Evolutionary conservation across 2,329 filamentous ascomycete species (phyloP).

Genomic region (Calonectria ilicicola): DNA sequence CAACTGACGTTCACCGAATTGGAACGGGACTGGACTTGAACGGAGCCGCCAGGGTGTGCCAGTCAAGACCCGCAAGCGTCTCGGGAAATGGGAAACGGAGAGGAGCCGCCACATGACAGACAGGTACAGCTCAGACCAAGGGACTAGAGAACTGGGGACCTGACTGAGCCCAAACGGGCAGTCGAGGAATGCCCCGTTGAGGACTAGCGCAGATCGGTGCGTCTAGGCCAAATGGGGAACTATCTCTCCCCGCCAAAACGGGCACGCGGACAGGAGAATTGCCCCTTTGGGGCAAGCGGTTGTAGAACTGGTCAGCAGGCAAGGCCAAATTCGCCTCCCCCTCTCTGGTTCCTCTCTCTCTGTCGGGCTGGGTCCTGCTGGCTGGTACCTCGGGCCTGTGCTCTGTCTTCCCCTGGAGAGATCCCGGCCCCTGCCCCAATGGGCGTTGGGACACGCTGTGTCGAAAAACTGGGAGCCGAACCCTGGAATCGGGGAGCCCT

Average conservation of each 20-base stretch:
- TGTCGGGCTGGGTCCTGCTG: constrained; percentile 11
- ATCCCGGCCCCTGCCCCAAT: constrained; percentile 37
- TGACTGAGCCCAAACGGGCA: constrained; percentile 28
- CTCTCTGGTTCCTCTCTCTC: constrained; percentile 30
- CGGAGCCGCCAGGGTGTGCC: constrained; percentile 21
- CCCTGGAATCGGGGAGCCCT: constrained; percentile 29
- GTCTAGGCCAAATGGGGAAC: constrained; percentile 30
- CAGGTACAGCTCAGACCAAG: constrained; percentile 8
- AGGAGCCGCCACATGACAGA: constrained; percentile 30
- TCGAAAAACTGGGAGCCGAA: constrained; percentile 30
- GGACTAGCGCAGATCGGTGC: neutral
- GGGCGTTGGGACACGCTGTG: constrained; percentile 33
- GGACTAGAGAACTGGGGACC: constrained; percentile 15
- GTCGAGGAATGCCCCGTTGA: constrained; percentile 15
- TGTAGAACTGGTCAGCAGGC: constrained; percentile 43
- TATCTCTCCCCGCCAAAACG: constrained; percentile 23
- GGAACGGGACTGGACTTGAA: constrained; percentile 12
- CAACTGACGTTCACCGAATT: constrained; percentile 22
- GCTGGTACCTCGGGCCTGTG: constrained; percentile 39
- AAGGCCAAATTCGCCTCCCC: constrained; percentile 42
- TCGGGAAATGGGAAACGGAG: constrained; percentile 32
- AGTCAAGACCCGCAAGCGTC: constrained; percentile 26
- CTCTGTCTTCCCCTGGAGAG: constrained; percentile 38
- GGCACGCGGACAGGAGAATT: constrained; percentile 39
- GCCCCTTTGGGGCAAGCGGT: constrained; percentile 39